Conservation (phyloP, 345 rosid genomes). For the Salix viminalis region DNA sequence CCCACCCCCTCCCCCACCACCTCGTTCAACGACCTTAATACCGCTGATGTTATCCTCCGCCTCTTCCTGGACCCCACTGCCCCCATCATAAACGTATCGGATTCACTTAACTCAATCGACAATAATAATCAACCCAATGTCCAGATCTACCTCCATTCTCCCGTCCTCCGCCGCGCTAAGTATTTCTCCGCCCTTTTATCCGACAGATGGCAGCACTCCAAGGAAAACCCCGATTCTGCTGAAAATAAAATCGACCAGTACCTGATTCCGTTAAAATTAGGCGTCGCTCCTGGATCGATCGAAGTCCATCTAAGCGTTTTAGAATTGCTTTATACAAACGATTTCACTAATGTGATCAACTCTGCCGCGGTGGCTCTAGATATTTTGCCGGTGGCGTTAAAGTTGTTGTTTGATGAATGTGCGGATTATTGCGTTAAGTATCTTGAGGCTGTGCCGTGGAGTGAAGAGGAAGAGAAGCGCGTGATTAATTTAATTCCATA, state of each 20-base stretch:
- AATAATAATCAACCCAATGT: conserved; percentile 22
- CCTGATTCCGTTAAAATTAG: conserved; percentile 22
- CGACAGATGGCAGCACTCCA: conserved; percentile 45
- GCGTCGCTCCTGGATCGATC: conserved; percentile 34
- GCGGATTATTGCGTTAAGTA: conserved; percentile 42
- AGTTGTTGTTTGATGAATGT: conserved; percentile 58
- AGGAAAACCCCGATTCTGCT: neutral
- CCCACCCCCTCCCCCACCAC: conserved; percentile 2
- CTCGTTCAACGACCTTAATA: conserved; percentile 39
- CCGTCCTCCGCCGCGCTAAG: conserved; percentile 47
- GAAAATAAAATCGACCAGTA: neutral
- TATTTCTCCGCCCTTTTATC: conserved; percentile 61
- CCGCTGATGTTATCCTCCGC: conserved; percentile 51
- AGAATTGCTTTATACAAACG: conserved; percentile 47
- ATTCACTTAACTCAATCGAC: neutral
- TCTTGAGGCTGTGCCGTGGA: conserved; percentile 75
- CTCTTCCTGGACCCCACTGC: conserved; percentile 24
- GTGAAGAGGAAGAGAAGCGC: conserved; percentile 54
- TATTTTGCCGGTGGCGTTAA: conserved; percentile 52
- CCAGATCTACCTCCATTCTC: conserved; percentile 59
- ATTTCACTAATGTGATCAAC: conserved; percentile 32
- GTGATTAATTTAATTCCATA: conserved; percentile 44
- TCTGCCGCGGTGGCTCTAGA: conserved; percentile 50
- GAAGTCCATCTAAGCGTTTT: conserved; percentile 39
- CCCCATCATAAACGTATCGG: conserved; percentile 12